Evolutionary conservation across 169 alveolate species (phyloP).

Genomic region (Cryptosporidium parvum): DNA sequence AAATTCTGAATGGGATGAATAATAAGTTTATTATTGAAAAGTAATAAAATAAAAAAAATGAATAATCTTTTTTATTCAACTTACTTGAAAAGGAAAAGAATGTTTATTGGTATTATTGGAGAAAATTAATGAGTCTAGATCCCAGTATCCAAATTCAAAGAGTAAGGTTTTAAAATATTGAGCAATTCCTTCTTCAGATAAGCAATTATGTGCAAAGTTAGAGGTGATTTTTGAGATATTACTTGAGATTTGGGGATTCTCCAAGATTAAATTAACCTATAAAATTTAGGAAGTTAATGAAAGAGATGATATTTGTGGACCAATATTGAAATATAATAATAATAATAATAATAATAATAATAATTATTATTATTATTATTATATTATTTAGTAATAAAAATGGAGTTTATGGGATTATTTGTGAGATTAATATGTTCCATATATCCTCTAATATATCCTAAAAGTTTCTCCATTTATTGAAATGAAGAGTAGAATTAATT

Average conservation of each 20-base stretch:
- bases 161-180: slow-evolving; percentile 4
- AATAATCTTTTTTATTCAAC: not conserved
- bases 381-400: too few relatives aligned
- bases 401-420: too few relatives aligned
- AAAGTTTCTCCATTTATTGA: too few relatives aligned
- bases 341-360: too few relatives aligned
- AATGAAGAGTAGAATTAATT: too few relatives aligned
- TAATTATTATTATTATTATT: too few relatives aligned
- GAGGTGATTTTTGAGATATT: slow-evolving; percentile 19
- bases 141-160: slow-evolving; percentile 19
- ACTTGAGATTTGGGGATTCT: slow-evolving; percentile 18
- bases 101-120: not conserved
- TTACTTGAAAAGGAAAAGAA: not conserved
- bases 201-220: slow-evolving; percentile 31
- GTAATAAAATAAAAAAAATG: too few relatives aligned
- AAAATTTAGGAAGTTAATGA: not conserved
- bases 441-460: too few relatives aligned
- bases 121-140: not conserved
- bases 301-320: not conserved
- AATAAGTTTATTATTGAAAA: not conserved
- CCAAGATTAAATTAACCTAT: slow-evolving; percentile 7
- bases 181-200: slow-evolving; percentile 38
- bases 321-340: too few relatives aligned
- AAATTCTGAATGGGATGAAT: not conserved
- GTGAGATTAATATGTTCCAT: too few relatives aligned